Conservation (phyloP, 805 yeast genomes). For the Maudiozyma barnettii region DNA sequence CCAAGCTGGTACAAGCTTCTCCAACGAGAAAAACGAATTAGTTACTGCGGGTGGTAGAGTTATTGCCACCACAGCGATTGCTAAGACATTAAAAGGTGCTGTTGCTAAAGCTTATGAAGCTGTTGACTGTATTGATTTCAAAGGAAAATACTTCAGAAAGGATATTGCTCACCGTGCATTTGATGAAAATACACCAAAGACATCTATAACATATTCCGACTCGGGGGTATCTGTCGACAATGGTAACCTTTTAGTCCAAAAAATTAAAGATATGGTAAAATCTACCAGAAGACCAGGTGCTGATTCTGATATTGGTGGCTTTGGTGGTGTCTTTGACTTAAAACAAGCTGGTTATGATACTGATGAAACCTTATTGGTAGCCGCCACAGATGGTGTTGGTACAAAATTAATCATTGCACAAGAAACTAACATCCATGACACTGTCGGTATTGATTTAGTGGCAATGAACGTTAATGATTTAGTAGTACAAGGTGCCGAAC, state of each 20-base stretch:
- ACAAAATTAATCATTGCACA: conserved; percentile 94
- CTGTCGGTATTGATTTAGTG: conserved; percentile 98
- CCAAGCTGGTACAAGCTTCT: conserved; percentile 86
- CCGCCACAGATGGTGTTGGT: conserved; percentile 99
- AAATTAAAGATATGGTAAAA: conserved; percentile 81
- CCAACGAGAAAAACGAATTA: conserved; percentile 40
- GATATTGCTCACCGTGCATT: conserved; percentile 97
- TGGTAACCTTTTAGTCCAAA: conserved; percentile 84
- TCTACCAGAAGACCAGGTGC: conserved; percentile 94
- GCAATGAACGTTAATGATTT: conserved; percentile 98
- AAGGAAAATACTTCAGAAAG: conserved; percentile 70
- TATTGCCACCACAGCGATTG: conserved; percentile 86
- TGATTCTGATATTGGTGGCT: conserved; percentile 96
- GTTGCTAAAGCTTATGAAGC: conserved; percentile 82
- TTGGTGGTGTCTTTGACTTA: conserved; percentile 93
- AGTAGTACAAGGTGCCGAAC: conserved; percentile 98
- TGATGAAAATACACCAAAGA: conserved; percentile 30
- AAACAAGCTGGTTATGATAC: conserved; percentile 75
- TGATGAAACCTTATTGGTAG: conserved; percentile 74
- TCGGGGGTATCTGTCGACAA: conserved; percentile 97
- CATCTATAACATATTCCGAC: conserved; percentile 71
- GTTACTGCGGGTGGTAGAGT: conserved; percentile 95
- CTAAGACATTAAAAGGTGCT: conserved; percentile 63
- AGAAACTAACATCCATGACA: conserved; percentile 74
- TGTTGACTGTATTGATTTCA: conserved; percentile 63